Evolutionary conservation across 2,329 filamentous ascomycete species (phyloP), one percentile per base, ranked within the genome.

Genomic region (Cercospora citrullina): DNA sequence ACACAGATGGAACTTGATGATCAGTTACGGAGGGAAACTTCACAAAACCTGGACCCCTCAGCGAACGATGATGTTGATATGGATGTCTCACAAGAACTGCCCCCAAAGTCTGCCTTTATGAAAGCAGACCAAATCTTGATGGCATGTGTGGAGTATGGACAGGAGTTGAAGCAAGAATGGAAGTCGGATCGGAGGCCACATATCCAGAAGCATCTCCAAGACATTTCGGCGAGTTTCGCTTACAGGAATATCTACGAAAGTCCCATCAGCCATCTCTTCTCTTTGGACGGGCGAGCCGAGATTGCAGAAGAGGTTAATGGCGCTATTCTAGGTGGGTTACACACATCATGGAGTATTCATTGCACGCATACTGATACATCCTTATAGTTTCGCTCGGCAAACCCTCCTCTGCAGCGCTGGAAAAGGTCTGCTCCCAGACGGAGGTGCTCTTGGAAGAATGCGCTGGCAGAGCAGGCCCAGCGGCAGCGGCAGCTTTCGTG

Each of bases 221-320:
- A 97, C 71, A 94, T 96, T 0, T 97, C 95, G 80, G 91, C 93
- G 6, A 83, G 97, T 64, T 87, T 98, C 71, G 94, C 94, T 1
- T 99, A 98, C 76, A 81, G 87, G 39, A 92, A 97, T 76, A 92
- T 94, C 0, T 84, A 91, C 16, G 88, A 89, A 72, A 92, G 91
- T 70, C 87, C 90, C 68, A 86, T 97, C 67, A 89, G 90, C 16
- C 90, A 92, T 76, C 82, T 97, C 68, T 83, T 99, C 66, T 92
- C 96, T 74, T 84, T 87, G 45, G 87, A 86, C 63, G 93, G 92
- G 1, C 85, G 95, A 53, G 87, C 89, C 18, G 85, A 88, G 18
- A 92, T 98, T 48, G 94, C 94, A 8, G 95, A 99, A 81, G 94
- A 97, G 79, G 84, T 99, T 66, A 98, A 98, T 79, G 92, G 92